Base-by-base conservation (phyloP, 345 rosid genomes). In the Toxicodendron radicans region DNA sequence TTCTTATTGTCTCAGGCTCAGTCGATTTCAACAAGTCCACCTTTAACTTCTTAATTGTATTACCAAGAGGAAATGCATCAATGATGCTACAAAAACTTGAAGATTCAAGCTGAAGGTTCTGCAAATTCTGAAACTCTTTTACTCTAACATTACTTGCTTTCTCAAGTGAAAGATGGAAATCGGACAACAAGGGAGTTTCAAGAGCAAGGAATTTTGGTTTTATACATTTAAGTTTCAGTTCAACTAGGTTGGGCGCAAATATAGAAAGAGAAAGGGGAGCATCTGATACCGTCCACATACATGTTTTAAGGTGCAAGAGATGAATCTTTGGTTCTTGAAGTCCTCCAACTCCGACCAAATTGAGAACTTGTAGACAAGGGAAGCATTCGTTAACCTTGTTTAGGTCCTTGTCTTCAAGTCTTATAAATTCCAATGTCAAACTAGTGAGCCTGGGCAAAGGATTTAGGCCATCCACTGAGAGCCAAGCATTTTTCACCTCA, bases 321-420 rank as follows among this genome's bases (percentile, higher is more conserved):
- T 54, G 75, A 64, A 93, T 87, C 74, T 75, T 88, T 0, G 96
- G 97, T 6, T 89, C 89, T 70, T 79, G 79, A 64, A 89, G 90
- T 77, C 96, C 97, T 48, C 97, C 96, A 64, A 93, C 96, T 0
- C 91, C 96, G 1, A 90, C 71, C 80, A 93, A 85, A 78, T 88
- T 86, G 17, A 93, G 84, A 73, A 74, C 87, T 79, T 78, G 84
- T 43, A 91, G 87, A 54, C 67, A 86, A 57, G 94, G 87, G 76
- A 93, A 93, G 71, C 90, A 89, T 21, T 80, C 72, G 38, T 83
- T 86, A 64, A 91, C 70, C 74, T 79, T 85, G 77, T 80, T 74
- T 17, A 93, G 81, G 79, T 89, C 84, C 79, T 91, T 92, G 79
- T 93, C 96, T 27, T 93, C 96, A 8, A 93, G 82, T 73, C 91